Evolutionary conservation across 257 asterid species (phyloP).

Genomic region (Nemophila menziesii): DNA sequence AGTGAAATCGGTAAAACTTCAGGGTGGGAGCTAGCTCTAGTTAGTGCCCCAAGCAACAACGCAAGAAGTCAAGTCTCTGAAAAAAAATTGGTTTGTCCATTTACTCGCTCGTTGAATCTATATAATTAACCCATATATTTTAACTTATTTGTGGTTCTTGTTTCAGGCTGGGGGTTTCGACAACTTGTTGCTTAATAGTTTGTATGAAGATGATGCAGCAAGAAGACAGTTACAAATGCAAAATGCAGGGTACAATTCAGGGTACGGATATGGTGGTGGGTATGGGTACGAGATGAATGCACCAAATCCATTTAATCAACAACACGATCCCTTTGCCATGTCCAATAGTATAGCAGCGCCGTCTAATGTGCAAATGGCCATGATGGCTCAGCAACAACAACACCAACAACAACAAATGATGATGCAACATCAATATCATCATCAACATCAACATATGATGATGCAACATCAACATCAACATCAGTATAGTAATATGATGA

Average conservation of each 20-base stretch:
- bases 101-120: neutral
- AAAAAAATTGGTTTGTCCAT: conserved; percentile 31
- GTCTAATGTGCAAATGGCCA: conserved; percentile 49
- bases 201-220: conserved; percentile 63
- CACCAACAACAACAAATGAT: conserved; percentile 27
- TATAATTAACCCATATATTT: no score
- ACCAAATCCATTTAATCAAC: conserved; percentile 30
- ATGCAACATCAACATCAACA: no score
- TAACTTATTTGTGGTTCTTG: no score
- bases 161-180: conserved; percentile 73
- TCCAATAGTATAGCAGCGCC: conserved; percentile 43
- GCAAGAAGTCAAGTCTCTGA: conserved; percentile 26
- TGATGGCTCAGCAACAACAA: conserved; percentile 54
- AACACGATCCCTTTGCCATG: conserved; percentile 50
- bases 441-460: no score
- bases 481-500: conserved; percentile 27
- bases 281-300: conserved; percentile 22
- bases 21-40: conserved; percentile 88
- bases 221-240: conserved; percentile 53
- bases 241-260: conserved; percentile 56
- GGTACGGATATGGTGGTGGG: no score
- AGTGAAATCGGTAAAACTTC: conserved; percentile 29
- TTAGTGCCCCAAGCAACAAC: conserved; percentile 55
- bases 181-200: conserved; percentile 61
- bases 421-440: no score